Evolutionary conservation across 2,329 filamentous ascomycete species (phyloP).

Genomic region (Phoma herbarum): DNA sequence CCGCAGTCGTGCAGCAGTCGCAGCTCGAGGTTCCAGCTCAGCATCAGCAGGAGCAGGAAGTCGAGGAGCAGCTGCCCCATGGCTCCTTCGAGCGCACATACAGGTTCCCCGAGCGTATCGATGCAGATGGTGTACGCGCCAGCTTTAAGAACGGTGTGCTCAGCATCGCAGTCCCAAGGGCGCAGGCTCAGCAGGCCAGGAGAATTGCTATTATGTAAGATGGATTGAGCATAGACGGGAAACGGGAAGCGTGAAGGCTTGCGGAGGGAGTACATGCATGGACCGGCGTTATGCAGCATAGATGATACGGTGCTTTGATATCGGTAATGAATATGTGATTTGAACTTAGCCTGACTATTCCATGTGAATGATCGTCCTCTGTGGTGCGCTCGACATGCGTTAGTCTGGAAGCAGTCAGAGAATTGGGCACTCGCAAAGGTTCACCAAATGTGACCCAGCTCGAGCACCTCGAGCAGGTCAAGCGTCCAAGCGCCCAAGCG

Average conservation of each 20-base stretch:
- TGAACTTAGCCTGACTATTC: not conserved
- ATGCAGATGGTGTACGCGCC: slow-evolving; percentile 69
- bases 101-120: slow-evolving; percentile 71
- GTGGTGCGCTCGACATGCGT: not conserved
- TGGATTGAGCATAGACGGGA: not conserved
- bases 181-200: slow-evolving; percentile 43
- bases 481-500: too few relatives aligned
- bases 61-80: slow-evolving; percentile 66
- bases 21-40: slow-evolving; percentile 29
- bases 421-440: too few relatives aligned
- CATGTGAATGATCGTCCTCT: not conserved
- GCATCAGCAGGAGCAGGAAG: slow-evolving; percentile 29
- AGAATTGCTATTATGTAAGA: slow-evolving; percentile 43
- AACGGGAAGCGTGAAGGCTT: not conserved
- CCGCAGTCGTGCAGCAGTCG: slow-evolving; percentile 29
- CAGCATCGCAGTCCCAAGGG: slow-evolving; percentile 71
- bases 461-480: too few relatives aligned
- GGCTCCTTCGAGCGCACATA: slow-evolving; percentile 75
- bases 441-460: too few relatives aligned
- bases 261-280: slow-evolving; percentile 1
- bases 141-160: slow-evolving; percentile 72
- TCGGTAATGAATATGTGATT: not conserved
- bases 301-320: not conserved
- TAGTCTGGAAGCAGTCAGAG: too few relatives aligned
- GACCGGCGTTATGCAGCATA: not conserved